Evolutionary conservation across 2,329 filamentous ascomycete genomes (phyloP), one percentile per base, ranked within the genome.

Genomic region (Huntiella bhutanensis): DNA sequence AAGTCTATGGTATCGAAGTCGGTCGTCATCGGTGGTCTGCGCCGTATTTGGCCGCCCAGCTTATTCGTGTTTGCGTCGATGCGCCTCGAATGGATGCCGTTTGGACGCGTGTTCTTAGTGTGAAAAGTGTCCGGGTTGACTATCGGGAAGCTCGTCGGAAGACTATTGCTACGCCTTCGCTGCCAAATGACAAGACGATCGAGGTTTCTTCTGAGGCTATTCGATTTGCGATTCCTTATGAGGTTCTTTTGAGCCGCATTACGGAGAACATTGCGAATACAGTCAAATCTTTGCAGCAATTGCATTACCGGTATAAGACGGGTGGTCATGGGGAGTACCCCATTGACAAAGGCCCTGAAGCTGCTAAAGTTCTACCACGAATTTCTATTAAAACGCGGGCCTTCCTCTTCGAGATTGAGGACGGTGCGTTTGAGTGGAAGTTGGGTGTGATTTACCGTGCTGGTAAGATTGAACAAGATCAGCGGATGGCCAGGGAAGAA

Each of bases 381-480:
- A 67, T 98, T 16, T 88, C 86, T 0, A 53, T 98, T 7, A 76
- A 86, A 44, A 81, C 80, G 46, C 82, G 82, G 54, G 82, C 82
- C 4, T 68, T 98, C 17, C 64, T 94, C 2, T 88, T 98, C 49
- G 88, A 96, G 57, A 69, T 98, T 33, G 91, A 98, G 62, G 91
- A 98, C 58, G 88, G 91, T 43, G 80, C 84, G 0, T 98, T 98
- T 56, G 91, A 98, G 59, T 98, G 87, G 83, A 96, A 95, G 58
- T 67, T 98, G 7, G 85, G 87, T 12, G 78, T 86, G 57, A 98
- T 98, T 44, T 98, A 96, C 59, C 78, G 88, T 32, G 76, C 84
- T 40, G 91, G 92, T 0, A 70, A 88, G 15, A 67, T 87, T 47
- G 91, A 98, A 60, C 88, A 96, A 60, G 79, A 80, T 58, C 91